These are phyloP conservation scores for Schwanniomyces occidentalis DNA, from an alignment of 805 yeast genomes.

Conservation along the genomic window DNA sequence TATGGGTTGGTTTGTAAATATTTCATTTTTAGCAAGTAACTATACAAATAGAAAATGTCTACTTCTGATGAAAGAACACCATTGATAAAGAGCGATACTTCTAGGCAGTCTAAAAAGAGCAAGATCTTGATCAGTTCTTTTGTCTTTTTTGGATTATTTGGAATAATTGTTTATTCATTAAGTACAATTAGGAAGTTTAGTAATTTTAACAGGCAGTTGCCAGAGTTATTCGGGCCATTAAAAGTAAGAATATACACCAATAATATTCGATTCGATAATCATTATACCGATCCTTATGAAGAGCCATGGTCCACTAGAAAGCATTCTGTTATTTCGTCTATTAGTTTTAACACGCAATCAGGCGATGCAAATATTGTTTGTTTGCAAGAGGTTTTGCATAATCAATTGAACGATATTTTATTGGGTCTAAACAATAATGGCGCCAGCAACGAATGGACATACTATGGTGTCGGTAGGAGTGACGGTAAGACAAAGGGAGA, in stretches of 20 bases:
- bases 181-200: too few relatives aligned
- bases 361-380: slow-evolving; percentile 37
- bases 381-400: slow-evolving; percentile 33
- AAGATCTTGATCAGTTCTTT: too few relatives aligned
- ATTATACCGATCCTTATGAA: slow-evolving; percentile 33
- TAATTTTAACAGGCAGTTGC: too few relatives aligned
- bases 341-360: slow-evolving; percentile 34
- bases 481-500: slow-evolving; percentile 34
- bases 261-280: slow-evolving; percentile 47
- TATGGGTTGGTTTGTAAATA: too few relatives aligned
- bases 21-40: too few relatives aligned
- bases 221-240: slow-evolving; percentile 8
- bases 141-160: too few relatives aligned
- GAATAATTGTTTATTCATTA: too few relatives aligned
- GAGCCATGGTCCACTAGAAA: slow-evolving; percentile 41
- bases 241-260: slow-evolving; percentile 36
- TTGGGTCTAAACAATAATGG: slow-evolving; percentile 18
- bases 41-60: too few relatives aligned
- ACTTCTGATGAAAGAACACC: too few relatives aligned
- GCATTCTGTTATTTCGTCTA: slow-evolving; percentile 32
- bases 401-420: slow-evolving; percentile 30
- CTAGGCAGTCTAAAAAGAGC: too few relatives aligned
- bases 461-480: slow-evolving; percentile 38
- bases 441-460: slow-evolving; percentile 27
- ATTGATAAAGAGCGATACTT: too few relatives aligned